These are phyloP conservation scores for Termitomyces sp. DNA, from an alignment of 1,284 basidiomycete species.

Conservation along the genomic window DNA sequence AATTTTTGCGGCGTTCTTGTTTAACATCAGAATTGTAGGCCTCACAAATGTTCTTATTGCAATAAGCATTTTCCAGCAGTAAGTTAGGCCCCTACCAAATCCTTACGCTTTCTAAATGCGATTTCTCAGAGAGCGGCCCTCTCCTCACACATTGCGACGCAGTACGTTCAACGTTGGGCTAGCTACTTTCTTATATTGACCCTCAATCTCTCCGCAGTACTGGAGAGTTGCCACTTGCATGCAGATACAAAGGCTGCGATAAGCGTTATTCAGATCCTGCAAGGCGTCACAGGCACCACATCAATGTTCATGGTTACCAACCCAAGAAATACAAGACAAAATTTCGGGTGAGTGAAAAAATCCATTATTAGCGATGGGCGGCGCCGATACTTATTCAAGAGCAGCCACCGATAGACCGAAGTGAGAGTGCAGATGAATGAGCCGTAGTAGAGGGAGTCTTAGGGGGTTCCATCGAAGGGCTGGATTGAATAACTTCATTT, in stretches of 20 bases:
- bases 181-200: constrained; percentile 2
- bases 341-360: constrained; percentile 23
- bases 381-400: background rate
- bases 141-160: constrained; percentile 56
- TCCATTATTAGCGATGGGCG: background rate
- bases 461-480: too few relatives aligned
- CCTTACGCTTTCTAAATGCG: constrained; percentile 1
- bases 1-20: background rate
- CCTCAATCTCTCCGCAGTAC: constrained; percentile 35
- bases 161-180: constrained; percentile 33
- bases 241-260: constrained; percentile 44
- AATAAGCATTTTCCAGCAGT: constrained; percentile 44
- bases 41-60: constrained; percentile 52
- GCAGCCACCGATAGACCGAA: background rate
- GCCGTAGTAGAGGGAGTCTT: too few relatives aligned
- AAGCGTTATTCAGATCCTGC: constrained; percentile 59
- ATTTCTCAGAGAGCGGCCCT: constrained; percentile 48
- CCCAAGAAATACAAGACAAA: constrained; percentile 45
- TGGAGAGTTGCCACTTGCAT: constrained; percentile 50
- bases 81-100: background rate
- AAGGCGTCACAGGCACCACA: constrained; percentile 55
- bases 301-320: constrained; percentile 46
- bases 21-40: constrained; percentile 31
- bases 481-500: too few relatives aligned
- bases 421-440: background rate